These are phyloP conservation scores for Epithemia pelagica DNA, from an alignment of 108 stramenopile species.

Conservation along the genomic window DNA sequence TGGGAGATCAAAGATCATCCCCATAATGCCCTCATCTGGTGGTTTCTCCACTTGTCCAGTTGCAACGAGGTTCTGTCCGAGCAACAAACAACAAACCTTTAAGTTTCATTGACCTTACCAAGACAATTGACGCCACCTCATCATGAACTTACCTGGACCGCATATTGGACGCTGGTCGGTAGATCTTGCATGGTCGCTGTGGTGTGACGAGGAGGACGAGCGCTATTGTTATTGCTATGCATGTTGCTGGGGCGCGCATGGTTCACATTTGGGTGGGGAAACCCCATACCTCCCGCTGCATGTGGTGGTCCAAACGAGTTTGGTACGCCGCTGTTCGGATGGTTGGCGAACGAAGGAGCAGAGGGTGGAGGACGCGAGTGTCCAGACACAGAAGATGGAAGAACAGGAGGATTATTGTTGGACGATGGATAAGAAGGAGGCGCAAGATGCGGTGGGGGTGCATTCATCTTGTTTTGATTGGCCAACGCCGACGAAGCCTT, in stretches of 20 bases:
- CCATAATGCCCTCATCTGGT: constrained; percentile 56
- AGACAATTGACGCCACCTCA: not conserved
- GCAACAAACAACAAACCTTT: not conserved
- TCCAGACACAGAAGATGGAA: too few relatives aligned
- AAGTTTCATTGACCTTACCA: not conserved
- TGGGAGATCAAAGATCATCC: constrained; percentile 65
- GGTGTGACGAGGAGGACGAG: constrained; percentile 13
- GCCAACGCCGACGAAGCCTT: constrained; percentile 58
- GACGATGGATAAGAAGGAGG: not conserved
- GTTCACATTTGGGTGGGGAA: too few relatives aligned
- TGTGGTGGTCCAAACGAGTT: constrained; percentile 1
- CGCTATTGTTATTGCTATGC: constrained; percentile 1
- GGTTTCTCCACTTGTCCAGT: constrained; percentile 59
- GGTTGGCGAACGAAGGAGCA: not conserved
- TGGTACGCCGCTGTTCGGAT: not conserved
- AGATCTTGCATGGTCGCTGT: constrained; percentile 50
- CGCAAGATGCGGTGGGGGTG: not conserved
- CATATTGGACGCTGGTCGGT: constrained; percentile 48
- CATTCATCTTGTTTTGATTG: constrained; percentile 16
- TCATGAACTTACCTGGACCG: constrained; percentile 46
- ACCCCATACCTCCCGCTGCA: too few relatives aligned
- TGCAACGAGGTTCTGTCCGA: constrained; percentile 46
- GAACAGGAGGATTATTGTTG: too few relatives aligned
- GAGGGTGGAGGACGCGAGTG: not conserved
- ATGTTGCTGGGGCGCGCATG: not conserved